Base-by-base conservation (phyloP, 2,329 filamentous ascomycete genomes). In the Ceratocystis destructans region DNA sequence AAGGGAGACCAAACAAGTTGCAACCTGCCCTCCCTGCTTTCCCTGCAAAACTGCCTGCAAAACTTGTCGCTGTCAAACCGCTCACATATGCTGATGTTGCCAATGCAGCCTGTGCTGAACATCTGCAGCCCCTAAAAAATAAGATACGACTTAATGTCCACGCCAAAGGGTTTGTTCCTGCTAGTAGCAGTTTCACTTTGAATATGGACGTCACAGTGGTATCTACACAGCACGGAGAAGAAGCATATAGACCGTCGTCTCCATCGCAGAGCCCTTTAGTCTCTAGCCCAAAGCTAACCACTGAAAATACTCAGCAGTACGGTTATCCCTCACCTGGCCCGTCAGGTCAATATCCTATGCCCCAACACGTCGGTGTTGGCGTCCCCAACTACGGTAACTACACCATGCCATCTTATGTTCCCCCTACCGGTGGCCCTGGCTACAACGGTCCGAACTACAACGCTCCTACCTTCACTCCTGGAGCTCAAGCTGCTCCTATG, bases 401-500 rank as follows among this genome's bases (percentile, higher is more conserved):
- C 69, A 75, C 73, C 67, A 78, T 80, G 71, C 78, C 81, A 28
- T 76, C 76, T n/a, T 84, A 77, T 69, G 15, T 7, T 5, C 78
- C 79, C 68, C 76, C 76, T 22, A 82, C 78, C 67, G 76, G 73
- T 6, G 71, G 72, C 69, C 76, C 72, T 70, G 75, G 72, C 62
- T 76, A 71, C 72, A 77, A 72, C 75, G 53, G 53, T 12, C 66
- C 45, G 41, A 67, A 65, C 66, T 67, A 59, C 31, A 67, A 67
- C 37, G 63, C 57, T n/a, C 64, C 66, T 37, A 12, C 59, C 25
- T 68, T 68, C 44, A 68, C 59, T 33, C 66, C 66, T 28, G 37
- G 63, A 28, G 50, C 63, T 25, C 79, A 78, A 71, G 83, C 69
- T 83, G 74, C 81, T 86, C 69, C 77, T 79, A 92, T 96, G 87